Conservation (phyloP, 2,329 filamentous ascomycete genomes). For the Pseudophaeomoniella oleicola region DNA sequence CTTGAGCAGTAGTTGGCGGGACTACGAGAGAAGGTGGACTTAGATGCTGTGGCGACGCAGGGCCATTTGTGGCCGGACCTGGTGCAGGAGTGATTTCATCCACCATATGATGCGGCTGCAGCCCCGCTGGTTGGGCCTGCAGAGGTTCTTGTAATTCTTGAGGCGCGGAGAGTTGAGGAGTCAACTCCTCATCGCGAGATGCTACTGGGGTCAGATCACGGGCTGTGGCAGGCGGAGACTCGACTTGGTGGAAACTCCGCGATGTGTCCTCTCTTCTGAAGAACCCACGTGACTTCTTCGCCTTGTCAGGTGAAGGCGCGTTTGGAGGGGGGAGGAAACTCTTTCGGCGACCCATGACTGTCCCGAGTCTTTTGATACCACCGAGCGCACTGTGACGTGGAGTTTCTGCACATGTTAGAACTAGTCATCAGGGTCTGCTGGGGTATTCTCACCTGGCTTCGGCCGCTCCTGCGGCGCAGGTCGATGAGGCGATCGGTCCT, state of each 20-base stretch:
- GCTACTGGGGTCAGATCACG: constrained; percentile 11
- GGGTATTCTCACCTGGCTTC: neutral
- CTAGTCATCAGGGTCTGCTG: neutral
- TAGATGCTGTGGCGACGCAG: neutral
- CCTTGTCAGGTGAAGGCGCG: constrained; percentile 19
- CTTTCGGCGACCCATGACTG: constrained; percentile 32
- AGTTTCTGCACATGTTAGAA: constrained; percentile 30
- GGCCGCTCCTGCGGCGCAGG: neutral
- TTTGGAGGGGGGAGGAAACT: constrained; percentile 23
- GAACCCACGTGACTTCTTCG: constrained; percentile 24
- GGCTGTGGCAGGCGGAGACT: constrained; percentile 12
- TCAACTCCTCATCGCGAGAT: constrained; percentile 7
- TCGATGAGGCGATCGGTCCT: constrained; percentile 38
- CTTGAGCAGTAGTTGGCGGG: constrained; percentile 1
- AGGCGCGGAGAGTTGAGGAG: constrained; percentile 3
- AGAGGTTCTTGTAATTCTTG: neutral
- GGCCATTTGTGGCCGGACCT: neutral
- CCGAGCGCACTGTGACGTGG: constrained; percentile 27
- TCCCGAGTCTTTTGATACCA: constrained; percentile 29
- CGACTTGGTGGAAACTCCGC: constrained; percentile 15
- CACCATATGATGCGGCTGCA: neutral
- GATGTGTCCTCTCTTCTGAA: constrained; percentile 27
- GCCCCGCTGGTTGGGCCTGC: neutral
- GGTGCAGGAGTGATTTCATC: neutral
- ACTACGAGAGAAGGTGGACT: neutral